Base-by-base conservation (phyloP, 306 rosid genomes). In the Datisca glomerata region DNA sequence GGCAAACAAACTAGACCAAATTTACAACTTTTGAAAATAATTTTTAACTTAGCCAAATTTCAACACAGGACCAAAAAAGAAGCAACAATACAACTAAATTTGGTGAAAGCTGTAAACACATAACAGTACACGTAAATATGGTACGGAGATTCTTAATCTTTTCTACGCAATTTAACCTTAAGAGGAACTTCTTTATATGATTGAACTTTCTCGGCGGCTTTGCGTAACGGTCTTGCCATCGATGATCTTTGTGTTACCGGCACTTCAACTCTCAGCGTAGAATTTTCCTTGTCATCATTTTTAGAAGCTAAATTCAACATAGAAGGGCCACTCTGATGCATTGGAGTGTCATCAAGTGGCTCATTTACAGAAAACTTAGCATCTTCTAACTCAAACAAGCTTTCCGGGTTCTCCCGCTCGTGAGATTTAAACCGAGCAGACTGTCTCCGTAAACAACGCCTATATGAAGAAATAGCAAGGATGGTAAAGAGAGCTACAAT, bases 341-440 rank as follows among this genome's bases (percentile, higher is more conserved):
- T 28, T 8, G 22, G 3, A 29, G 46, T 33, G 20, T 53, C n/a
- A n/a, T n/a, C 49, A 24, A 44, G 28, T 21, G 33, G 18, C n/a
- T 31, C 47, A 22, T 13, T 44, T 2, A 13, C 8, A 7, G 41
- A 12, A 42, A 57, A 33, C 15, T 48, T 71, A 21, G 67, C 79
- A 45, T 82, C 73, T 12, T 79, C 89, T 60, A 70, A 54, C 64
- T 82, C 89, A 22, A 76, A 76, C 50, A 74, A 65, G 50, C 69
- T 79, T 18, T 69, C 86, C 19, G 43, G 27, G 13, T 65, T 60
- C 41, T 71, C 65, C 15, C 42, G 66, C 68, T 63, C 63, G 12
- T 66, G 70, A 47, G 61, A 29, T 39, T 47, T 82, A 27, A 67
- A 69, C 33, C 71, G 51, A 21, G 66, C 49, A 43, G 93, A 86